Percentiles rank a stretch among this genome's conserved stretches.
Evolutionary conservation across 2,329 filamentous ascomycete species (phyloP).

Genomic region (Aspergillus sp.): DNA sequence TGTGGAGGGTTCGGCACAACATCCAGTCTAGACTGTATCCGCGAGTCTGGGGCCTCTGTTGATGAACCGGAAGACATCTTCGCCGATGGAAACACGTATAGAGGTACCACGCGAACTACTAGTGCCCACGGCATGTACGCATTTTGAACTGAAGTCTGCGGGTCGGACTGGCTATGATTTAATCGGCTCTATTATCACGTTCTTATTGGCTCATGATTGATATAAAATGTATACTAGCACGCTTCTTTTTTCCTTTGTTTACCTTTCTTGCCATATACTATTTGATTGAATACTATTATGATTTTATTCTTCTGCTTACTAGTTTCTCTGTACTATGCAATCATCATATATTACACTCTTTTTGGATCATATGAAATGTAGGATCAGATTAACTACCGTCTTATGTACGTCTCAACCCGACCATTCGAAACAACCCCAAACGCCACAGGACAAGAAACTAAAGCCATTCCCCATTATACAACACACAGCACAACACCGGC

Average conservation of each 20-base stretch:
- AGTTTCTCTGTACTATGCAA: background rate
- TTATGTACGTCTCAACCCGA: background rate
- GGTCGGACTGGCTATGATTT: conserved; percentile 20
- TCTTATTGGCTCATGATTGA: background rate
- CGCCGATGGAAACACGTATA: conserved; percentile 29
- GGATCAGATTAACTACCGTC: background rate
- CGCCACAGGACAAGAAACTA: background rate
- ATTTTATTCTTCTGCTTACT: background rate
- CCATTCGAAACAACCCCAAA: background rate
- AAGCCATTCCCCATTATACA: background rate
- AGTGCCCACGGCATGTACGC: conserved; percentile 19
- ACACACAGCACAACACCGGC: background rate
- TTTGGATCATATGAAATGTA: background rate
- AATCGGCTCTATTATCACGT: background rate
- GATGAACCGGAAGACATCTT: conserved; percentile 28
- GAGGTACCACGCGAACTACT: conserved; percentile 33
- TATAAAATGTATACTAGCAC: background rate
- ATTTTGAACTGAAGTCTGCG: conserved; percentile 23
- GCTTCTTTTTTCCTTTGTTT: background rate
- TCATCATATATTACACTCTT: background rate
- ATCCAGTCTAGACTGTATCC: conserved; percentile 33
- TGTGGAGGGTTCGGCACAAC: conserved; percentile 25
- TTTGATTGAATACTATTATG: background rate
- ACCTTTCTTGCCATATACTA: background rate
- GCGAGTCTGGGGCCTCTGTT: conserved; percentile 31